Conservation (phyloP, 2,329 filamentous ascomycete species). For the Fusarium xylarioides region DNA sequence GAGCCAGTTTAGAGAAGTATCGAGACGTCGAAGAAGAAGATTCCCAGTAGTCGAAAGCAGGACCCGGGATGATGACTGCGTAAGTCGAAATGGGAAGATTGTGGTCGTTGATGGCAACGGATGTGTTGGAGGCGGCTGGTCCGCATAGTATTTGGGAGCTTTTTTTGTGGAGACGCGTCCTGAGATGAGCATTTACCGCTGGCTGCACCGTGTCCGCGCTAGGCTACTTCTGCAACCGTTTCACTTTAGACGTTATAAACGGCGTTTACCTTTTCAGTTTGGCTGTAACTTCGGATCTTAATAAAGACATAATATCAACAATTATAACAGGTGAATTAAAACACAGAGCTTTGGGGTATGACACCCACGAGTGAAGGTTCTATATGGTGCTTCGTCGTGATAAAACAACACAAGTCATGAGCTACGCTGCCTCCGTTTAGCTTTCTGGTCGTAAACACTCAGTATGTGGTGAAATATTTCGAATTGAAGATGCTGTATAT, state of each 20-base stretch:
- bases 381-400: background rate
- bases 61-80: conserved; percentile 8
- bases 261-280: background rate
- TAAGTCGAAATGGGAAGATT: conserved; percentile 27
- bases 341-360: background rate
- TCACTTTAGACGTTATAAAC: conserved; percentile 10
- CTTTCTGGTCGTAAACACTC: background rate
- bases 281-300: conserved; percentile 2
- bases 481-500: background rate
- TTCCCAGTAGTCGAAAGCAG: conserved; percentile 5
- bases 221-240: background rate
- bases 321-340: background rate
- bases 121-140: conserved; percentile 25
- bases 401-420: background rate
- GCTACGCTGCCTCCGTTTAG: background rate
- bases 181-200: conserved; percentile 17
- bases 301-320: conserved; percentile 8
- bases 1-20: background rate
- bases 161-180: conserved; percentile 40
- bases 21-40: background rate
- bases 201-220: conserved; percentile 11
- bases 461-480: background rate
- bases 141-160: conserved; percentile 37
- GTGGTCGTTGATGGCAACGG: conserved; percentile 39
- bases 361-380: background rate